These are phyloP conservation scores for Pseudocercospora crystallina DNA, from an alignment of 2,329 filamentous ascomycete genomes.

Conservation along the genomic window DNA sequence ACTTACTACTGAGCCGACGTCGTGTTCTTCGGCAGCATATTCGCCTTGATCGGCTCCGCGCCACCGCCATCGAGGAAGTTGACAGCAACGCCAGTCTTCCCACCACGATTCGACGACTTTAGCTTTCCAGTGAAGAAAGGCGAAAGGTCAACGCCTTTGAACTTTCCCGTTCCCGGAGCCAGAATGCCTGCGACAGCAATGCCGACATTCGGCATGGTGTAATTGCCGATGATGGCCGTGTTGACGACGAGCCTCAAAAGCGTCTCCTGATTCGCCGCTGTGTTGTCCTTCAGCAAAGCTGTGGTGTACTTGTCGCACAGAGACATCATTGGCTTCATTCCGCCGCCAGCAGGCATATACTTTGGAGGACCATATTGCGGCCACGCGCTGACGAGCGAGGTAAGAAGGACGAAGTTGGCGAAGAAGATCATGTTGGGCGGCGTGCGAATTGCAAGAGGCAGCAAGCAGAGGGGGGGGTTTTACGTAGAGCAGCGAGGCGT, in stretches of 20 bases:
- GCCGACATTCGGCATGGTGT: background rate
- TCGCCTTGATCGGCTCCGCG: constrained; percentile 56
- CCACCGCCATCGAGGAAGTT: constrained; percentile 64
- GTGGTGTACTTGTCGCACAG: constrained; percentile 66
- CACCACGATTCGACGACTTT: constrained; percentile 53
- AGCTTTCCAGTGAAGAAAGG: constrained; percentile 61
- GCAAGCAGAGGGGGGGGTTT: too few relatives aligned
- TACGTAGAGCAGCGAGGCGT: too few relatives aligned
- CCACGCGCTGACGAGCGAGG: too few relatives aligned
- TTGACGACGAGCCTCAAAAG: constrained; percentile 61
- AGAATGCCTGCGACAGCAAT: constrained; percentile 57
- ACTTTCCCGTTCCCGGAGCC: constrained; percentile 50
- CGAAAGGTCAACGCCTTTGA: constrained; percentile 54
- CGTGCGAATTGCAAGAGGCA: too few relatives aligned
- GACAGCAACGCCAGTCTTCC: constrained; percentile 47
- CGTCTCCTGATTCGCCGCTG: constrained; percentile 57
- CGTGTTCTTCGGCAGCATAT: constrained; percentile 53
- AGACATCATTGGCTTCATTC: constrained; percentile 34
- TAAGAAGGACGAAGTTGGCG: too few relatives aligned
- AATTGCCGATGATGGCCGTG: constrained; percentile 60
- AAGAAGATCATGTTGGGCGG: too few relatives aligned
- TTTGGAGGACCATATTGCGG: too few relatives aligned
- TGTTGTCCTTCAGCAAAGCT: constrained; percentile 60
- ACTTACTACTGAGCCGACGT: constrained; percentile 59
- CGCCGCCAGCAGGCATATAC: too few relatives aligned